These are phyloP conservation scores for Blastomyces silverae DNA, from an alignment of 2,329 filamentous ascomycete species.

Conservation along the genomic window DNA sequence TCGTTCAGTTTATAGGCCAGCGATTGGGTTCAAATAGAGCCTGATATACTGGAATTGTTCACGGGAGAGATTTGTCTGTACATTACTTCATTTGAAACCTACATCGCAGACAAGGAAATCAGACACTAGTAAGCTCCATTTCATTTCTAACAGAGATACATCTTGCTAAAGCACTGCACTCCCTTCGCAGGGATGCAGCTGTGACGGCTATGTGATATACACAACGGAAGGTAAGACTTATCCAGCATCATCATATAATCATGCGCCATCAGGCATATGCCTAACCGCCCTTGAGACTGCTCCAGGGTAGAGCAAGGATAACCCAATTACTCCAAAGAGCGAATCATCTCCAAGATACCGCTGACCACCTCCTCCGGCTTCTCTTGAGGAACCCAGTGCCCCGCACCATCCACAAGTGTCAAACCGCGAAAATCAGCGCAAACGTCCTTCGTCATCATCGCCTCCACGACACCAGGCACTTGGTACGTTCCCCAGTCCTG, in stretches of 20 bases:
- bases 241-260: neutral
- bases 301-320: neutral
- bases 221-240: neutral
- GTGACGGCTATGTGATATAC: neutral
- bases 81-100: neutral
- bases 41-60: neutral
- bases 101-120: neutral
- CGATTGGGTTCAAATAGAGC: neutral
- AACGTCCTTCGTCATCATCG: slow-evolving; percentile 41
- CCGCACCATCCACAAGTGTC: slow-evolving; percentile 53
- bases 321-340: neutral
- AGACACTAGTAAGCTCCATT: neutral
- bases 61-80: neutral
- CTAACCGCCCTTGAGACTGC: neutral
- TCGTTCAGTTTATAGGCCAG: neutral
- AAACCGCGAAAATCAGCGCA: slow-evolving; percentile 51
- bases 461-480: slow-evolving; percentile 57
- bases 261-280: neutral
- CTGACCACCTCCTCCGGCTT: slow-evolving; percentile 50
- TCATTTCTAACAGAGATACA: neutral
- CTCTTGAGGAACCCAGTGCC: slow-evolving; percentile 66
- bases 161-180: neutral
- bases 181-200: neutral
- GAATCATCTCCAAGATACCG: slow-evolving; percentile 43
- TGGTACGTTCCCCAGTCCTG: slow-evolving; percentile 64